phyloP scores from a whole-genome alignment of 495 filamentous ascomycete genomes.

The Staphylotrichum longicolle region DNA sequence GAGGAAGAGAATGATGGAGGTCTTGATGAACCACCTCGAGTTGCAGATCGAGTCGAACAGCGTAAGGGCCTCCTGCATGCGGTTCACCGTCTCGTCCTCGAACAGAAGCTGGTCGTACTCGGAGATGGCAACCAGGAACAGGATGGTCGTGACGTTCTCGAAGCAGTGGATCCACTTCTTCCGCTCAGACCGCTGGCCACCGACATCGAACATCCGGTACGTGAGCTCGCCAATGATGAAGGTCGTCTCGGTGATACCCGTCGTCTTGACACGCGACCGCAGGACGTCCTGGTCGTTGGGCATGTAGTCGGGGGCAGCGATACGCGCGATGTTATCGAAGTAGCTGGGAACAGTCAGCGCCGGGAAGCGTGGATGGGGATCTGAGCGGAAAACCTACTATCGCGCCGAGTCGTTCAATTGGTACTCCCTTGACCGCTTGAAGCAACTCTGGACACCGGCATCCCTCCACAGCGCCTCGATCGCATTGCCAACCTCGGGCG shows the following conservation, averaged over 20 bases:
- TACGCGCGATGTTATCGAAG: slow-evolving; percentile 92
- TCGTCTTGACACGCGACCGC: slow-evolving; percentile 96
- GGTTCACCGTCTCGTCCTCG: slow-evolving; percentile 92
- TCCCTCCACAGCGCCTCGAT: slow-evolving; percentile 94
- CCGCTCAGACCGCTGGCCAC: slow-evolving; percentile 95
- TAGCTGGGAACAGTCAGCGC: slow-evolving; percentile 58
- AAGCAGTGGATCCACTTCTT: slow-evolving; percentile 99
- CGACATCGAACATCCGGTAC: slow-evolving; percentile 99
- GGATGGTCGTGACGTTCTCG: slow-evolving; percentile 97
- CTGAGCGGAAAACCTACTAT: slow-evolving; percentile 69
- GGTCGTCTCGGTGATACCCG: slow-evolving; percentile 97
- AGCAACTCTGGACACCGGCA: slow-evolving; percentile 91
- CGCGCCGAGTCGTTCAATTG: slow-evolving; percentile 95
- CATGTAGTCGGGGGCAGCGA: slow-evolving; percentile 88
- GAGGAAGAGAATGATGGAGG: slow-evolving; percentile 97
- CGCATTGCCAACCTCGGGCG: slow-evolving; percentile 89
- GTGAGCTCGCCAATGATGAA: slow-evolving; percentile 98
- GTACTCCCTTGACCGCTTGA: slow-evolving; percentile 92
- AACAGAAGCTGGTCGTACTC: slow-evolving; percentile 98
- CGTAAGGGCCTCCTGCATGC: slow-evolving; percentile 98
- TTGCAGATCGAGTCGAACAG: slow-evolving; percentile 99
- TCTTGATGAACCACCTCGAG: slow-evolving; percentile 99
- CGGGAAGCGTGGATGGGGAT: neutral
- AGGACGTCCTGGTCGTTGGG: slow-evolving; percentile 98
- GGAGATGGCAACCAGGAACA: slow-evolving; percentile 98